A percentile compares a stretch with the other conserved stretches of the same genome.
Evolutionary conservation across 73 alveolate species (phyloP).

Genomic region (Symbiodinium pilosum): DNA sequence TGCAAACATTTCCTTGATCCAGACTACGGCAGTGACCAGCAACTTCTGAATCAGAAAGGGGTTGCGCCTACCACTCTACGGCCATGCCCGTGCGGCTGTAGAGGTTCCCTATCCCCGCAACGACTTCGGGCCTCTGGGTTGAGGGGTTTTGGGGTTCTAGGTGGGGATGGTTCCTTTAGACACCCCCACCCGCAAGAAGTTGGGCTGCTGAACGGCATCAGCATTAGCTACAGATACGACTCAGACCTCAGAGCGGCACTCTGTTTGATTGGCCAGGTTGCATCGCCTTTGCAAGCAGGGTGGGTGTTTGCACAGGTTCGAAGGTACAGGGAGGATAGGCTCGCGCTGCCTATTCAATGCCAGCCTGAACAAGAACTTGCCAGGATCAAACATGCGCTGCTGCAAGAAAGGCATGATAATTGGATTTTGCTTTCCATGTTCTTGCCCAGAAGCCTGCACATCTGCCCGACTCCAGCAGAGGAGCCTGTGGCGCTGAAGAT

Average conservation of each 20-base stretch:
- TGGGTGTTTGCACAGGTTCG: not conserved
- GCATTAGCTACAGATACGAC: not conserved
- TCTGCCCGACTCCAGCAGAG: too few species aligned
- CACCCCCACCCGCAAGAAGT: not conserved
- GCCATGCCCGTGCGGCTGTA: constrained; percentile 17
- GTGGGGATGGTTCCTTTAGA: not conserved
- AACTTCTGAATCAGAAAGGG: not conserved
- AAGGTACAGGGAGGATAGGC: not conserved
- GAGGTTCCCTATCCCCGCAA: not conserved
- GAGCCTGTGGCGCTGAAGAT: too few species aligned
- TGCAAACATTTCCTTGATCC: not conserved
- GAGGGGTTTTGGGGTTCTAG: not conserved
- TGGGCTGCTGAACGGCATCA: not conserved
- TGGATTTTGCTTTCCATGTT: too few species aligned
- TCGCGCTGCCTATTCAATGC: not conserved
- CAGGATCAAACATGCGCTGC: not conserved
- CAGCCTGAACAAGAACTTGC: not conserved
- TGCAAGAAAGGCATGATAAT: not conserved
- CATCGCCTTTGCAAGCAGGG: not conserved
- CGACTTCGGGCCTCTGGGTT: not conserved
- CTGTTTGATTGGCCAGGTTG: not conserved
- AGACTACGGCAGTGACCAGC: not conserved
- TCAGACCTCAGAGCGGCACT: not conserved
- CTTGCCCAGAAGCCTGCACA: too few species aligned
- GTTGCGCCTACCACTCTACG: not conserved